A percentile compares a stretch with the other conserved stretches of the same genome.
Conservation (phyloP, 495 filamentous ascomycete species). For the Penicillium ucsense region DNA sequence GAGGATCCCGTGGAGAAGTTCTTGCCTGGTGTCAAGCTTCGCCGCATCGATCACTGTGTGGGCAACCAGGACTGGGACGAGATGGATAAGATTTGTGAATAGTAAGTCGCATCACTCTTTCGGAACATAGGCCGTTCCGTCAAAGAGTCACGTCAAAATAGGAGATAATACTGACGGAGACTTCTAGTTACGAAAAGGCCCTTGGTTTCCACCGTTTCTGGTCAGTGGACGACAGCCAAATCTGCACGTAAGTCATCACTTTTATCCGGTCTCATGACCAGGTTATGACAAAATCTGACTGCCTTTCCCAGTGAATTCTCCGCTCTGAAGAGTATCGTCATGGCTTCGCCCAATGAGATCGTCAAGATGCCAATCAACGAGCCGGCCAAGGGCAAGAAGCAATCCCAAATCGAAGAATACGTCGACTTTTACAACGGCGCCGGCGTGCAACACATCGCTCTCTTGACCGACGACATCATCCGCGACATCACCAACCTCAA, state of each 20-base stretch:
- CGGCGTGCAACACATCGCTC: slow-evolving; percentile 86
- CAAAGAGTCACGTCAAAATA: no score
- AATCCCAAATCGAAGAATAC: slow-evolving; percentile 89
- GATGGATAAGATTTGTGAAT: slow-evolving; percentile 76
- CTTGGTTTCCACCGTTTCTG: slow-evolving; percentile 95
- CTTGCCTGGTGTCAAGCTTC: slow-evolving; percentile 53
- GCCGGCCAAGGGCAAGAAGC: slow-evolving; percentile 74
- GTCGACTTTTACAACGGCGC: slow-evolving; percentile 77
- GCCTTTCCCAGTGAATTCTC: slow-evolving; percentile 55
- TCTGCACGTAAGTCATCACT: slow-evolving; percentile 51
- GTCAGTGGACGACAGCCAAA: slow-evolving; percentile 79
- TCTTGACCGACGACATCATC: slow-evolving; percentile 72
- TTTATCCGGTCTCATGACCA: neutral
- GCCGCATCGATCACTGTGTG: slow-evolving; percentile 82
- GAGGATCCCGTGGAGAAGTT: slow-evolving; percentile 40
- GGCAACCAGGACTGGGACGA: slow-evolving; percentile 88
- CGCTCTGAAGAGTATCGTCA: slow-evolving; percentile 74
- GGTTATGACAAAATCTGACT: neutral
- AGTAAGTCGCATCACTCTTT: slow-evolving; percentile 26
- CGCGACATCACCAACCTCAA: slow-evolving; percentile 61
- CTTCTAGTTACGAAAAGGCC: slow-evolving; percentile 61
- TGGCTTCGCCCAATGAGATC: slow-evolving; percentile 69
- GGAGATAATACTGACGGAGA: neutral
- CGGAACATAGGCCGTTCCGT: no score
- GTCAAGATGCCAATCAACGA: slow-evolving; percentile 99